A percentile compares a stretch with the other conserved stretches of the same genome.
Evolutionary conservation across 768 basidiomycete genomes (phyloP).

Genomic region (Roridomyces roridus): DNA sequence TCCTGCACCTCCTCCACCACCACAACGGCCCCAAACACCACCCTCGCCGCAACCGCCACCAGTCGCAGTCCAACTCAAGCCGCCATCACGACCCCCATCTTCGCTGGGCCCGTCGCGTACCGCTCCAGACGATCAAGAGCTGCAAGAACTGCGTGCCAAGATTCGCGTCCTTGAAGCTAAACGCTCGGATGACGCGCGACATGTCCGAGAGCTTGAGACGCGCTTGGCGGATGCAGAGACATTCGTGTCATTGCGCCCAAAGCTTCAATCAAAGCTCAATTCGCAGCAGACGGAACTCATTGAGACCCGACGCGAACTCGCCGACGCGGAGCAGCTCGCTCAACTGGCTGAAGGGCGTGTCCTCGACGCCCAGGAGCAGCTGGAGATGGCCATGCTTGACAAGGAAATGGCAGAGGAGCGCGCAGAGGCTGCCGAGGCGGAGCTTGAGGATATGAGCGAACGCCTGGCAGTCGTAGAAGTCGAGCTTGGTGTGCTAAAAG

Average conservation of each 20-base stretch:
- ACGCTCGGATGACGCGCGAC: conserved; percentile 85
- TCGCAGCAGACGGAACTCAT: conserved; percentile 82
- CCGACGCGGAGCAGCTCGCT: conserved; percentile 78
- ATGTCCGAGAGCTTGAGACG: conserved; percentile 83
- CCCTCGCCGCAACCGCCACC: conserved; percentile 17
- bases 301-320: conserved; percentile 73
- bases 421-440: conserved; percentile 78
- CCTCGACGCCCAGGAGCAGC: conserved; percentile 83
- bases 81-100: conserved; percentile 36
- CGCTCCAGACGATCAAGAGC: conserved; percentile 59
- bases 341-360: conserved; percentile 73
- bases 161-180: conserved; percentile 86
- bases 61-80: conserved; percentile 27
- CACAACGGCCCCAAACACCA: conserved; percentile 25
- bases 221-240: conserved; percentile 86
- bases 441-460: conserved; percentile 82
- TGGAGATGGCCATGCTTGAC: conserved; percentile 95
- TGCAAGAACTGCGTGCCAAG: conserved; percentile 84
- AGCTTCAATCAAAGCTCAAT: conserved; percentile 87
- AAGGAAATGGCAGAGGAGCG: conserved; percentile 97
- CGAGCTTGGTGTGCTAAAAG: conserved; percentile 81
- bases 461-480: conserved; percentile 80
- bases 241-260: conserved; percentile 85
- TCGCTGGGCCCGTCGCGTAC: conserved; percentile 22
- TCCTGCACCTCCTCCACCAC: conserved; percentile 29